A percentile compares a stretch with the other conserved stretches of the same genome.
These are phyloP conservation scores for Mycosphaerelloides madeirae DNA, from an alignment of 2,329 filamentous ascomycete genomes.

Conservation along the genomic window DNA sequence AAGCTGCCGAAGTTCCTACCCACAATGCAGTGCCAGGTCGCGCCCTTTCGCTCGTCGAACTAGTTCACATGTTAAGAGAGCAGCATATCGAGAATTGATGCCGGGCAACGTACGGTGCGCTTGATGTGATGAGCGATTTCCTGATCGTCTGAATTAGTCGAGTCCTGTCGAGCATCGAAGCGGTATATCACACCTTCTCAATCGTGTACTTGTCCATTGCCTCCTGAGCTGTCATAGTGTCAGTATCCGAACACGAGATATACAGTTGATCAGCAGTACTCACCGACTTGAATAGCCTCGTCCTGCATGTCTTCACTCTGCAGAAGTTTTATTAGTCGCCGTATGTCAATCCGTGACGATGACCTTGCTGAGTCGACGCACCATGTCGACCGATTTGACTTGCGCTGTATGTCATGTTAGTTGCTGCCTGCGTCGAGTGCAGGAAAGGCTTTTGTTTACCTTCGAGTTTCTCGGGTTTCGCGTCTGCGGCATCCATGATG, in stretches of 20 bases:
- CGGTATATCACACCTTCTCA: conserved; percentile 55
- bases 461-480: conserved; percentile 64
- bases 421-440: not conserved
- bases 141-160: conserved; percentile 42
- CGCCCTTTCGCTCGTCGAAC: conserved; percentile 96
- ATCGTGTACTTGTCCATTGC: conserved; percentile 68
- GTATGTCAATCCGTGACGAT: not conserved
- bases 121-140: conserved; percentile 96
- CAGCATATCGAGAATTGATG: not conserved
- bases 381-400: conserved; percentile 98
- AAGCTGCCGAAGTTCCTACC: conserved; percentile 98
- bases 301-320: conserved; percentile 97
- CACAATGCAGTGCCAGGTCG: conserved; percentile 99
- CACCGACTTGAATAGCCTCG: conserved; percentile 93
- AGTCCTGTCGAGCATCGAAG: not conserved
- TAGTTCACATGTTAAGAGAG: conserved; percentile 37
- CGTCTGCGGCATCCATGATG: conserved; percentile 18
- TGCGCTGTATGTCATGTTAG: conserved; percentile 58
- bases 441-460: conserved; percentile 42
- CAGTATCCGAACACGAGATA: conserved; percentile 5
- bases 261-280: conserved; percentile 32
- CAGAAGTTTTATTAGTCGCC: no score
- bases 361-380: conserved; percentile 43
- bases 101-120: conserved; percentile 61
- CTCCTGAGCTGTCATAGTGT: conserved; percentile 53